phyloP scores from a whole-genome alignment of 2,329 filamentous ascomycete species.

The Scleromitrula shiraiana region DNA sequence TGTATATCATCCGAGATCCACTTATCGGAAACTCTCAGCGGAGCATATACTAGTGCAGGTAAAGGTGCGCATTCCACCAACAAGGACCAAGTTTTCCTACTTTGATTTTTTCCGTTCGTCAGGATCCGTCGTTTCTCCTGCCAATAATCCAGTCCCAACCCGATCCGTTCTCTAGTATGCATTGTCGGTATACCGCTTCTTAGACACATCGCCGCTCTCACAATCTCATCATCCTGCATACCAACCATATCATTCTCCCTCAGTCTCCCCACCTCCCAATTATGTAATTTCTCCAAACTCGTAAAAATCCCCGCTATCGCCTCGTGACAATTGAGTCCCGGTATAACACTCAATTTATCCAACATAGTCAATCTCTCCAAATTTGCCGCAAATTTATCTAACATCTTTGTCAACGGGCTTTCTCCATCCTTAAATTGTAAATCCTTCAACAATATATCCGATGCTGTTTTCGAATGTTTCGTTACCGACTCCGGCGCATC shows the following conservation, averaged over 20 bases:
- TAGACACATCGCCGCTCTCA: conserved; percentile 46
- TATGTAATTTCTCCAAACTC: conserved; percentile 60
- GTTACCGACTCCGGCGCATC: conserved; percentile 50
- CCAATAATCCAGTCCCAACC: conserved; percentile 73
- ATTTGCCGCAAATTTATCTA: conserved; percentile 65
- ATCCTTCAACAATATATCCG: conserved; percentile 57
- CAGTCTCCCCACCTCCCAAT: conserved; percentile 57
- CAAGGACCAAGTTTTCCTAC: conserved; percentile 53
- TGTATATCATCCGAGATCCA: conserved; percentile 66
- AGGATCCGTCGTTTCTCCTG: conserved; percentile 47
- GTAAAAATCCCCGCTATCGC: conserved; percentile 66
- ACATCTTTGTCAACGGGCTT: conserved; percentile 59
- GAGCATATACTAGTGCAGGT: conserved; percentile 39
- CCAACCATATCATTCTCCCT: conserved; percentile 38
- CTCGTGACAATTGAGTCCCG: conserved; percentile 67
- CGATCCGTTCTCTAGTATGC: conserved; percentile 59
- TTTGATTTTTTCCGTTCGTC: conserved; percentile 27
- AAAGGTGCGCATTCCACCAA: conserved; percentile 55
- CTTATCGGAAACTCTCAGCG: conserved; percentile 61
- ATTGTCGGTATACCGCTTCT: conserved; percentile 64
- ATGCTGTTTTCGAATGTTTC: conserved; percentile 53
- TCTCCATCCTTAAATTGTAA: conserved; percentile 51
- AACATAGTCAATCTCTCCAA: conserved; percentile 60
- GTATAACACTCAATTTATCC: conserved; percentile 63
- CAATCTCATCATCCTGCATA: conserved; percentile 36